Evolutionary conservation across 1,284 basidiomycete species (phyloP), one percentile per base, ranked within the genome.

Genomic region (Boletus calvinii): DNA sequence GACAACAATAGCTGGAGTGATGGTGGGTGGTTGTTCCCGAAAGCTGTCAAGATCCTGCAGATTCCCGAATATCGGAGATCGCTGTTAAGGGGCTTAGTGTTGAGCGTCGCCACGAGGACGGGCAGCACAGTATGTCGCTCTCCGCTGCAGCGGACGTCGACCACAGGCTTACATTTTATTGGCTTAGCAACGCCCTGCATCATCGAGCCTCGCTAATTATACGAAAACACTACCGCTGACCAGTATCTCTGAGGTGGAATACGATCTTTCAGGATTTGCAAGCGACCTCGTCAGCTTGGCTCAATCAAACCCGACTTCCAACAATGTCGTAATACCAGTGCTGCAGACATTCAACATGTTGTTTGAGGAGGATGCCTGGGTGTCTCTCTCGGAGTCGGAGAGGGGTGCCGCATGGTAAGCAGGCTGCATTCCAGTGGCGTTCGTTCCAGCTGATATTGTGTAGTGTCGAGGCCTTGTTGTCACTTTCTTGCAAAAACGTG

Each of bases 81-180:
- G n/a, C 63, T 95, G 26, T 74, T 95, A 18, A 74, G 78, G 6
- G 94, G 94, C 0, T 69, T 94, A 4, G 76, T 94, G 3, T 73
- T 90, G 48, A 92, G 89, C 57, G 74, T 90, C 30, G 88, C 87
- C 34, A 88, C 90, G 65, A 87, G 83, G 68, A 91, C 90, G 4
- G 84, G 88, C 57, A 90, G 87, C 60, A 89, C 85, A 10, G 92
- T 94, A 64, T 71, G 86, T 72, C 32, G 22, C 29, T 41, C 45
- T 55, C 48, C 44, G n/a, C 35, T 45, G 32, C 26, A 29, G 8
- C 53, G 50, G 30, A 46, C 58, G 44, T 55, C 51, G 18, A 51
- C 40, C 17, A 39, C 31, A 47, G 36, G 44, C 49, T 56, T 39
- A 61, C 40, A 20, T 50, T 17, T 32, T 47, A 61, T 46, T 39